phyloP scores from a whole-genome alignment of 352 stramenopile species.

The Halophytophthora batemanensis region DNA sequence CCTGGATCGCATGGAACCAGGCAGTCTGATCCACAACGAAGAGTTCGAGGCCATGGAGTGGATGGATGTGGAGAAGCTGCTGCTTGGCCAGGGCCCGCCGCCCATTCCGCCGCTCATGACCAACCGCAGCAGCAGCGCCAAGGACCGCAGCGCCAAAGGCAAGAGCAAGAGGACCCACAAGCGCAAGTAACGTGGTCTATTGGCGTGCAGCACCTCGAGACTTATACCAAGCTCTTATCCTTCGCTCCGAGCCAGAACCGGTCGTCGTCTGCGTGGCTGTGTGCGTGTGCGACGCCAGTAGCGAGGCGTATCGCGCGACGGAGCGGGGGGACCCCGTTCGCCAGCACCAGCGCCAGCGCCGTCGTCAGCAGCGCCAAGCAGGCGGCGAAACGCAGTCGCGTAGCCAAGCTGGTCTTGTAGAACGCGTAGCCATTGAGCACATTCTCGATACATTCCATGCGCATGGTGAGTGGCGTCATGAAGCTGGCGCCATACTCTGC shows the following conservation, averaged over 20 bases:
- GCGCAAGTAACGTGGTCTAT: too few species aligned
- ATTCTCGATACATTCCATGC: slow-evolving; percentile 82
- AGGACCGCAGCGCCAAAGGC: slow-evolving; percentile 17
- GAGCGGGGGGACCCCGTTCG: slow-evolving; percentile 25
- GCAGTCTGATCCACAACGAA: slow-evolving; percentile 80
- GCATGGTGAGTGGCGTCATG: slow-evolving; percentile 69
- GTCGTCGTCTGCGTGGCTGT: too few species aligned
- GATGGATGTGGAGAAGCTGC: slow-evolving; percentile 56
- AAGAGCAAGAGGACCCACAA: slow-evolving; percentile 28
- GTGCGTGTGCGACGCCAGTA: too few species aligned
- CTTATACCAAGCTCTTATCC: too few species aligned
- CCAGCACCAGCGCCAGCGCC: slow-evolving; percentile 24
- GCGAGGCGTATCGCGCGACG: slow-evolving; percentile 18
- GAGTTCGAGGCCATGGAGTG: slow-evolving; percentile 72
- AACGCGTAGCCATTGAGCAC: slow-evolving; percentile 74
- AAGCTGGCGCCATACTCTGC: slow-evolving; percentile 68
- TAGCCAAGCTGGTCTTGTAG: slow-evolving; percentile 41
- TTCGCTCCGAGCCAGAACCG: too few species aligned
- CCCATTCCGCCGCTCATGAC: slow-evolving; percentile 25
- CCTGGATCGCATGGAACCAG: slow-evolving; percentile 62
- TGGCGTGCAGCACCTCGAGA: too few species aligned
- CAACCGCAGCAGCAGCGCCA: slow-evolving; percentile 4
- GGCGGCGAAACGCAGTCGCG: slow-evolving; percentile 18
- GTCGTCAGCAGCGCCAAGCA: slow-evolving; percentile 26
- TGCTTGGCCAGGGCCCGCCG: slow-evolving; percentile 31